Conservation (phyloP, 2,329 filamentous ascomycete species). For the Phaeophleospora eucalypticola region DNA sequence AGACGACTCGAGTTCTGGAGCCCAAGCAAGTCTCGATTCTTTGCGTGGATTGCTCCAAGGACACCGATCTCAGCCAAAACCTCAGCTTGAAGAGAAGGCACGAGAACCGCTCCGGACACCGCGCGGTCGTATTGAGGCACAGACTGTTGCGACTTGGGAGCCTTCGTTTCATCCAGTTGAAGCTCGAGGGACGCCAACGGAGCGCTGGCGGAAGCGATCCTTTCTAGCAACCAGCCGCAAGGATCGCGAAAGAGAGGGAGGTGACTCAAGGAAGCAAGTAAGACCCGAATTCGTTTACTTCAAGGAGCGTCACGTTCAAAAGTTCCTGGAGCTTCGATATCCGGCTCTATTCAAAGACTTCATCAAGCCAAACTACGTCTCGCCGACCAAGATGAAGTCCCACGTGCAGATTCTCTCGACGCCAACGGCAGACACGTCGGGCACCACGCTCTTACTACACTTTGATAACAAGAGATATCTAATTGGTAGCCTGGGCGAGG, state of each 20-base stretch:
- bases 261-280: too few relatives aligned
- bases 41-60: neutral
- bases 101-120: neutral
- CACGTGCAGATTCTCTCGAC: slow-evolving; percentile 71
- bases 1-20: neutral
- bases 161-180: neutral
- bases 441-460: slow-evolving; percentile 71
- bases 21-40: neutral
- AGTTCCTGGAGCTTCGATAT: neutral
- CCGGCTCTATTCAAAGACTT: slow-evolving; percentile 2
- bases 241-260: neutral
- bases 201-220: slow-evolving; percentile 4
- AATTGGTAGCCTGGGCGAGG: slow-evolving; percentile 78
- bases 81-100: neutral
- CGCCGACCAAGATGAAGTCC: slow-evolving; percentile 58
- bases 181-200: neutral
- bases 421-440: slow-evolving; percentile 83
- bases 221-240: neutral
- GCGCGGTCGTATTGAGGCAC: neutral
- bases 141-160: neutral
- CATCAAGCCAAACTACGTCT: slow-evolving; percentile 5
- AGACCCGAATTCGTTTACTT: too few relatives aligned
- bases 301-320: neutral
- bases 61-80: neutral
- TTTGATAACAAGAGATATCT: slow-evolving; percentile 80